A percentile compares a stretch with the other conserved stretches of the same genome.
Evolutionary conservation across 2,329 filamentous ascomycete species (phyloP).

Genomic region (Aspergillus brunneoviolaceus): DNA sequence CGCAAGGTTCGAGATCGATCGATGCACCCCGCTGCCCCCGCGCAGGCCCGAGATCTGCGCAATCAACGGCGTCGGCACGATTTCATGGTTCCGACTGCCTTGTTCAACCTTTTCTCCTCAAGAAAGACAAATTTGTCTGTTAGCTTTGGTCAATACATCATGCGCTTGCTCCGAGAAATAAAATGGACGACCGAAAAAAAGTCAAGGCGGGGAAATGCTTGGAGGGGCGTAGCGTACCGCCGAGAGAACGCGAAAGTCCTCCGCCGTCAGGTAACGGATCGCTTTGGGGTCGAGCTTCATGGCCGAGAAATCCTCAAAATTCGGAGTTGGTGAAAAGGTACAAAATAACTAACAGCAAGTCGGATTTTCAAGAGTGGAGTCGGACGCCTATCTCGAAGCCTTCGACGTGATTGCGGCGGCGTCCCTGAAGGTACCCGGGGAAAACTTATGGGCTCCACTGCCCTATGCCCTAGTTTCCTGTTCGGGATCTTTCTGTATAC

Average conservation of each 20-base stretch:
- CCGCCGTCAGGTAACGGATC: slow-evolving; percentile 84
- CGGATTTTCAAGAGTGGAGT: too few relatives aligned
- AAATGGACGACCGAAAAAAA: slow-evolving; percentile 11
- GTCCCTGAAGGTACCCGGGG: slow-evolving; percentile 19
- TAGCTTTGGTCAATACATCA: slow-evolving; percentile 35
- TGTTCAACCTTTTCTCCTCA: slow-evolving; percentile 69
- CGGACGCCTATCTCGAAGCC: background rate
- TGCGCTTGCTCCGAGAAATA: slow-evolving; percentile 13
- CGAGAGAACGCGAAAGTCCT: slow-evolving; percentile 94
- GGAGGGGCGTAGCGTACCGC: slow-evolving; percentile 58
- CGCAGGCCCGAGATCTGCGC: slow-evolving; percentile 78
- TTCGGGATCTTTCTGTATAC: slow-evolving; percentile 15
- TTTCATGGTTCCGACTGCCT: slow-evolving; percentile 94
- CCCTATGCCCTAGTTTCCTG: slow-evolving; percentile 43
- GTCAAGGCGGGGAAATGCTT: slow-evolving; percentile 32
- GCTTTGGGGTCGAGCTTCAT: slow-evolving; percentile 97
- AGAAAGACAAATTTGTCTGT: slow-evolving; percentile 27
- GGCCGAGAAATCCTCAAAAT: slow-evolving; percentile 20
- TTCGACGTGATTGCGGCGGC: background rate
- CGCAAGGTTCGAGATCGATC: slow-evolving; percentile 83
- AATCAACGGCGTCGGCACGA: slow-evolving; percentile 89
- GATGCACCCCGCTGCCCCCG: slow-evolving; percentile 75
- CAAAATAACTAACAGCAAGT: too few relatives aligned
- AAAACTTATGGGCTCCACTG: slow-evolving; percentile 33
- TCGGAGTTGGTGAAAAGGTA: too few relatives aligned